A percentile compares a stretch with the other conserved stretches of the same genome.
Conservation (phyloP, 148 eudicot genomes). For the Rhododendron molle region DNA sequence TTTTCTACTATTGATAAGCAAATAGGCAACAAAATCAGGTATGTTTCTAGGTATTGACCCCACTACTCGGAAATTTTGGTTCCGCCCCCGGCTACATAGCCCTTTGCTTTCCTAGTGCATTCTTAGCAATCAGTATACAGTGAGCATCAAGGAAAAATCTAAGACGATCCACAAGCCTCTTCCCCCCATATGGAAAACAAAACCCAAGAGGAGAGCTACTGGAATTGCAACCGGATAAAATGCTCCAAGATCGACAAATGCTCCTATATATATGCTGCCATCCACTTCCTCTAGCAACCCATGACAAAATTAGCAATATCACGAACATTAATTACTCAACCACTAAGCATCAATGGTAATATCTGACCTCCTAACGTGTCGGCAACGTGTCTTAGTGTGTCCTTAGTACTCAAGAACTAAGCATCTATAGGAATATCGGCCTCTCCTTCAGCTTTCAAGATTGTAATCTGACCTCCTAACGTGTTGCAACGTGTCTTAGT, state of each 20-base stretch:
- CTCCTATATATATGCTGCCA: conserved; percentile 47
- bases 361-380: no score
- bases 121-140: not conserved
- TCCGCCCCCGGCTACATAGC: not conserved
- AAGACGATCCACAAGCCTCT: conserved; percentile 44
- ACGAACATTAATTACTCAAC: no score
- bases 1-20: not conserved
- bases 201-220: conserved; percentile 25
- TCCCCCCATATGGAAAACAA: conserved; percentile 26
- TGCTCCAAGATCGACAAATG: conserved; percentile 40
- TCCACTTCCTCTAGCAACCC: conserved; percentile 33
- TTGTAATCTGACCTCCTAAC: no score
- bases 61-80: no score
- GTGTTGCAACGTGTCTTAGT: no score
- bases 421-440: no score
- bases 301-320: not conserved
- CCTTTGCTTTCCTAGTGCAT: not conserved
- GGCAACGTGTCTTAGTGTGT: no score
- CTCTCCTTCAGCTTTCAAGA: no score
- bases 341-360: no score
- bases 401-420: no score
- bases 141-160: not conserved
- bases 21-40: not conserved
- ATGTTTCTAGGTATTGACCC: no score
- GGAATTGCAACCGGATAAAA: conserved; percentile 38